Evolutionary conservation across 805 yeast genomes (phyloP), one percentile per base, ranked within the genome.

Genomic region (Kluyveromyces dobzhanskii): DNA sequence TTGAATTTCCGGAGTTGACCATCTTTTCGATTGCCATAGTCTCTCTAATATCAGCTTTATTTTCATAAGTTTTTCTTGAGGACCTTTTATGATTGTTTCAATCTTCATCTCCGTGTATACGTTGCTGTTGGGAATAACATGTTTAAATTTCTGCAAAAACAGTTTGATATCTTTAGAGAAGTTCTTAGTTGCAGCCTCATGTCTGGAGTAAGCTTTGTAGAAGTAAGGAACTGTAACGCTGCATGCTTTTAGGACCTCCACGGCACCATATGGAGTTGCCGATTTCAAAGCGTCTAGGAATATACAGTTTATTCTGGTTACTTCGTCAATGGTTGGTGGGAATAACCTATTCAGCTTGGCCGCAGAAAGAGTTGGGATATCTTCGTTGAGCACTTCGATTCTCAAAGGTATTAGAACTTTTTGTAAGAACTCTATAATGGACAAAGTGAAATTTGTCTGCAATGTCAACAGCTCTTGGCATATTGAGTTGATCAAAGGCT

Each of bases 241-340:
- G 53, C 94, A 75, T 0, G 90, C 95, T 44, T 75, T 79, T 43
- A 90, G 59, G 3, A 85, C 68, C 58, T 90, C 97, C 37, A 72
- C 70, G 37, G 81, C 73, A 2, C 96, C 96, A 53, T 59, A 75
- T 0, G 79, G 75, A 2, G 66, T 52, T 0, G 97, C 90, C 12
- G 71, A 59, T 42, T 75, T 74, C 40, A 90, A 61, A 17, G 92
- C 76, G 48, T 83, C 94, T 44, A 83, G 72, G 42, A 85, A 76
- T 4, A 90, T 78, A 54, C 95, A 85, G 54, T 88, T 88, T 29
- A 90, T 80, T 52, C 97, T 70, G 9, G 94, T 84, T 13, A 90
- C 79, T 62, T 90, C 97, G 60, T 90, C 97, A 14, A 90, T 82
- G 0, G 97, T 90, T 1, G 97, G 97, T 2, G 97, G 97, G 53